phyloP scores from a whole-genome alignment of 2,329 filamentous ascomycete genomes.

The Pleochaeta shiraiana region DNA sequence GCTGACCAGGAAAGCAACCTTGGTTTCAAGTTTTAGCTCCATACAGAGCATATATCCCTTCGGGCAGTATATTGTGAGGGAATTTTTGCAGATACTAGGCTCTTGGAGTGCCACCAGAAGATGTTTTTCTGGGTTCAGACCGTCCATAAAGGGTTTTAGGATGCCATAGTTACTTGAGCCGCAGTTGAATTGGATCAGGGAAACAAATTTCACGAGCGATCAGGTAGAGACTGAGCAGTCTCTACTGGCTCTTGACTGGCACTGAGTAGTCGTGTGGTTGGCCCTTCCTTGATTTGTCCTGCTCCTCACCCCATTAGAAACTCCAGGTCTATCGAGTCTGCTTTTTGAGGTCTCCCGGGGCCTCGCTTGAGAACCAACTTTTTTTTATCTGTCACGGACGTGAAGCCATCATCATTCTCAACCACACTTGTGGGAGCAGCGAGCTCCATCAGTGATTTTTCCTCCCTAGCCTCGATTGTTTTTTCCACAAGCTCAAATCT shows the following conservation, averaged over 20 bases:
- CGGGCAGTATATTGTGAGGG: neutral
- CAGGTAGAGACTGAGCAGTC: neutral
- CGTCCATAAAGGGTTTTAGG: neutral
- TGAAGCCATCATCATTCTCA: neutral
- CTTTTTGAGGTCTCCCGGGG: neutral
- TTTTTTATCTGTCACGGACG: neutral
- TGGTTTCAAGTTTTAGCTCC: neutral
- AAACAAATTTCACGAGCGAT: neutral
- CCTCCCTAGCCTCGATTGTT: neutral
- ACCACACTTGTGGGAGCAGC: too few relatives aligned
- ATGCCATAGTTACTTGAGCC: neutral
- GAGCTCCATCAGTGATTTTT: too few relatives aligned
- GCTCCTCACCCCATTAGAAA: too few relatives aligned
- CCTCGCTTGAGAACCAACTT: neutral
- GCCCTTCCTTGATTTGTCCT: too few relatives aligned
- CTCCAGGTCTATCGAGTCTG: too few relatives aligned
- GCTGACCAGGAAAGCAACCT: neutral
- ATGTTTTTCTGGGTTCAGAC: neutral
- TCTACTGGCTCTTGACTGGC: neutral
- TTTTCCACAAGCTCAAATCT: neutral
- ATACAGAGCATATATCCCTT: neutral
- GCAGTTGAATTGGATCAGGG: neutral
- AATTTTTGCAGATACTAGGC: neutral
- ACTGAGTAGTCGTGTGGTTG: too few relatives aligned
- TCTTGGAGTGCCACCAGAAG: conserved; percentile 1